Conservation (phyloP, 441 rosid species). For the Raphanus hybrid region DNA sequence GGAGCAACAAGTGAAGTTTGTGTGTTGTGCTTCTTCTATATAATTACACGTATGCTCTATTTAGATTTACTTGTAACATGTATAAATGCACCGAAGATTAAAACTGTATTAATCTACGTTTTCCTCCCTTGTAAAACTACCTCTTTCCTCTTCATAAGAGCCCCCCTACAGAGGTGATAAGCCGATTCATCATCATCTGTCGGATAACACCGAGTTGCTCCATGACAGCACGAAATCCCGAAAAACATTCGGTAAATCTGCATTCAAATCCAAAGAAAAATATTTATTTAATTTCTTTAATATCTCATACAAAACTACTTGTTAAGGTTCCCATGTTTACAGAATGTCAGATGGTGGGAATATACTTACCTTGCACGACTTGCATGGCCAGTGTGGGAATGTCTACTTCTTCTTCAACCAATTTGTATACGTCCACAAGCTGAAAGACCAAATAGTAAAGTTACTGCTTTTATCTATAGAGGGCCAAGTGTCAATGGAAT, state of each 20-base stretch:
- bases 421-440: constrained; percentile 92
- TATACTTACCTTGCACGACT: constrained; percentile 66
- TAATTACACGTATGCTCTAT: constrained; percentile 39
- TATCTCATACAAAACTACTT: constrained; percentile 21
- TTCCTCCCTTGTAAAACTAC: constrained; percentile 15
- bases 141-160: constrained; percentile 26
- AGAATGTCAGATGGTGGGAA: not conserved
- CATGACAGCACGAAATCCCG: constrained; percentile 81
- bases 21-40: not conserved
- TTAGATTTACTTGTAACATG: constrained; percentile 24
- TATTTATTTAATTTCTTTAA: not conserved
- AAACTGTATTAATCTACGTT: constrained; percentile 35
- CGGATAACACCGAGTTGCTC: constrained; percentile 75
- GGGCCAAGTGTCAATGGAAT: constrained; percentile 4
- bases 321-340: constrained; percentile 6
- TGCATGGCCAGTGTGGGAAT: constrained; percentile 71
- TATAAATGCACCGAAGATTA: constrained; percentile 25
- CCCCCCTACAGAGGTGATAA: constrained; percentile 15
- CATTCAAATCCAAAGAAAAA: constrained; percentile 19
- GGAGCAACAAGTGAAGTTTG: constrained; percentile 24
- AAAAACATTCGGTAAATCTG: constrained; percentile 76
- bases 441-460: constrained; percentile 40
- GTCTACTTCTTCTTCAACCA: constrained; percentile 82
- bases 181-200: constrained; percentile 50
- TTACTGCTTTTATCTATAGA: constrained; percentile 33